Evolutionary conservation across 2,329 filamentous ascomycete species (phyloP).

Genomic region (Myotisia sp.): DNA sequence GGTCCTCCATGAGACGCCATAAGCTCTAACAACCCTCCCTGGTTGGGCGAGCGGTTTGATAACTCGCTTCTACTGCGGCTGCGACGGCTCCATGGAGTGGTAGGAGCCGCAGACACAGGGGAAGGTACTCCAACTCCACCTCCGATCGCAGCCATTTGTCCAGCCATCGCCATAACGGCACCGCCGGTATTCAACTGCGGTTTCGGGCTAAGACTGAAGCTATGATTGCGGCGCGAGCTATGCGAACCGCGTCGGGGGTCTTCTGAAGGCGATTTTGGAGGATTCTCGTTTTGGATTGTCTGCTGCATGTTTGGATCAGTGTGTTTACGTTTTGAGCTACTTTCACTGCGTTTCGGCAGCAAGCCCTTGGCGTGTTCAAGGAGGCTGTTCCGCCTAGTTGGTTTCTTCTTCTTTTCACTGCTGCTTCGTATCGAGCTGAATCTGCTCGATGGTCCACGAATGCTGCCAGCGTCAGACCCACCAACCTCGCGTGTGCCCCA

Average conservation of each 20-base stretch:
- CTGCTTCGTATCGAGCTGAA: conserved; percentile 11
- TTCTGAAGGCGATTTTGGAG: not conserved
- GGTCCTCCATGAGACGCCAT: conserved; percentile 45
- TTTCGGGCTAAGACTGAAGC: conserved; percentile 26
- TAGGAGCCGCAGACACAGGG: conserved; percentile 20
- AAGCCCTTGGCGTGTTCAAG: conserved; percentile 25
- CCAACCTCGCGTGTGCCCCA: conserved; percentile 38
- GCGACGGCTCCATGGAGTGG: conserved; percentile 32
- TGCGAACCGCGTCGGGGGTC: conserved; percentile 6
- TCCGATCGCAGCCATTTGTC: conserved; percentile 32
- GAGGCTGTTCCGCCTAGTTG: conserved; percentile 35
- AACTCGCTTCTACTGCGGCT: conserved; percentile 46
- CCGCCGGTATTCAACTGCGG: conserved; percentile 27
- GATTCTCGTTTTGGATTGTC: not conserved
- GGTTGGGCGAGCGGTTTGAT: conserved; percentile 23
- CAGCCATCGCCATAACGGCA: conserved; percentile 33
- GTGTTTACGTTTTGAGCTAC: conserved; percentile 34
- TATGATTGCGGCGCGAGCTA: conserved; percentile 24
- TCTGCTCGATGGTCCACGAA: conserved; percentile 26
- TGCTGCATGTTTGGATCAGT: conserved; percentile 20
- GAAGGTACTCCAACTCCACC: conserved; percentile 44
- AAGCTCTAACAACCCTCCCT: conserved; percentile 36
- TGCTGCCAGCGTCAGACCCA: conserved; percentile 38
- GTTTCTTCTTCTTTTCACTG: conserved; percentile 24
- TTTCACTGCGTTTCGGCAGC: conserved; percentile 30